Percentiles rank a stretch among this genome's conserved stretches.
Evolutionary conservation across 2,329 filamentous ascomycete genomes (phyloP).

Genomic region (Orbilia brochopaga): DNA sequence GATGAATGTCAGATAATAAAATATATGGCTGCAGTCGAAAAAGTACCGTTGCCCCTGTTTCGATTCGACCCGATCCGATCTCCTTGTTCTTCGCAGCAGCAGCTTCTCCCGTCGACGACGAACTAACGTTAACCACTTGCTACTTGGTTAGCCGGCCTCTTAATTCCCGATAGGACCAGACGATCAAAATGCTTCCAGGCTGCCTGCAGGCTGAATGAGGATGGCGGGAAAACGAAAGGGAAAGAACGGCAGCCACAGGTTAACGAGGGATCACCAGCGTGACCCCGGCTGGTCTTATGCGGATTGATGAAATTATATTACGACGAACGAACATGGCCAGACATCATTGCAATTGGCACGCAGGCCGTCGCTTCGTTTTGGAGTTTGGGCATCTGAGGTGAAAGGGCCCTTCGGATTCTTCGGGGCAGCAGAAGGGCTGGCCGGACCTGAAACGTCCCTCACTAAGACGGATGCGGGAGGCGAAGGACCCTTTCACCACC

Average conservation of each 20-base stretch:
- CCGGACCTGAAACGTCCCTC: slow-evolving; percentile 49
- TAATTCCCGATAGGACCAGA: not conserved
- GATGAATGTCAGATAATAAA: too few species aligned
- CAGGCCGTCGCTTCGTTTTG: slow-evolving; percentile 6
- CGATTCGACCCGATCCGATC: slow-evolving; percentile 1
- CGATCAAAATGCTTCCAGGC: slow-evolving; percentile 2
- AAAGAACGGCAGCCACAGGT: slow-evolving; percentile 8
- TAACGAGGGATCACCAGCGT: slow-evolving; percentile 9
- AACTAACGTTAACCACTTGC: too few species aligned
- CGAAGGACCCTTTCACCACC: slow-evolving; percentile 26
- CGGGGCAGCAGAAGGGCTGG: slow-evolving; percentile 33
- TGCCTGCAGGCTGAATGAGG: slow-evolving; percentile 11
- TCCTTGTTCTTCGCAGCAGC: not conserved
- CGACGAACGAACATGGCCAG: not conserved
- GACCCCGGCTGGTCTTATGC: slow-evolving; percentile 4
- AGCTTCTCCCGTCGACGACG: not conserved
- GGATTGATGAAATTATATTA: slow-evolving; percentile 9
- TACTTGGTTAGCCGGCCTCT: too few species aligned
- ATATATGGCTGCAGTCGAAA: too few species aligned
- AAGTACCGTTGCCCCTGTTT: not conserved
- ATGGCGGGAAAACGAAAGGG: slow-evolving; percentile 10
- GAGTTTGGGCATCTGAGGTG: slow-evolving; percentile 8
- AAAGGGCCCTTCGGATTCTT: slow-evolving; percentile 21
- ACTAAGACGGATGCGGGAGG: slow-evolving; percentile 51
- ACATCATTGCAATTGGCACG: not conserved